Conservation (phyloP, 495 filamentous ascomycete species). For the Aspergillus leporis region DNA sequence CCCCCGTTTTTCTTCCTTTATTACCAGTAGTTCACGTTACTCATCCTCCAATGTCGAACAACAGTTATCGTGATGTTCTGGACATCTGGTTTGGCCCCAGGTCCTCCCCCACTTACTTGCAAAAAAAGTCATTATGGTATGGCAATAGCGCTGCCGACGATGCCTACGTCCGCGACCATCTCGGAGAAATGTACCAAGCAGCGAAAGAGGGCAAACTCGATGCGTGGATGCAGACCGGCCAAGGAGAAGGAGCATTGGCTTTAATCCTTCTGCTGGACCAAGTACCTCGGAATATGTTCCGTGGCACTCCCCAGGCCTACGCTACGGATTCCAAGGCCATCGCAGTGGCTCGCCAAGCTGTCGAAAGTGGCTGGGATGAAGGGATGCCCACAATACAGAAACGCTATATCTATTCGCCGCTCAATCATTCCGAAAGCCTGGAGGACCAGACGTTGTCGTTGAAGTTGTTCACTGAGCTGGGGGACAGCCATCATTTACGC, state of each 20-base stretch:
- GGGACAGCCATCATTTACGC: conserved; percentile 19
- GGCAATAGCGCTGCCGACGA: conserved; percentile 25
- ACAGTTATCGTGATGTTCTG: too few species aligned
- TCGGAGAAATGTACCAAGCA: conserved; percentile 14
- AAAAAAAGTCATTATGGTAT: conserved; percentile 29
- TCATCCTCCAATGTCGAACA: too few species aligned
- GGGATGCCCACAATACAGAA: conserved; percentile 23
- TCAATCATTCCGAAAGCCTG: conserved; percentile 36
- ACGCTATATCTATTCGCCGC: conserved; percentile 37
- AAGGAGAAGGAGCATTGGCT: conserved; percentile 26
- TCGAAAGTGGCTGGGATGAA: conserved; percentile 31
- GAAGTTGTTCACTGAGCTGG: conserved; percentile 28
- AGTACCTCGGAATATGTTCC: conserved; percentile 37
- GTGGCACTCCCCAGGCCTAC: conserved; percentile 28
- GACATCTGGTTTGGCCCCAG: conserved; percentile 26
- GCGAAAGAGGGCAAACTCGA: conserved; percentile 19
- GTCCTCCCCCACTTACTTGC: conserved; percentile 18
- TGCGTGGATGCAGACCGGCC: conserved; percentile 15
- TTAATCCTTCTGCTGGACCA: conserved; percentile 37
- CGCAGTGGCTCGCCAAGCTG: conserved; percentile 23
- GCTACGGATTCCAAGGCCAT: conserved; percentile 33
- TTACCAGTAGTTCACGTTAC: too few species aligned
- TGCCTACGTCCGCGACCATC: conserved; percentile 19
- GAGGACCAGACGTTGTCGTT: conserved; percentile 29
- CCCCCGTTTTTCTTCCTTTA: too few species aligned